Percentiles rank a stretch among this genome's conserved stretches.
Evolutionary conservation across 345 rosid genomes (phyloP).

Genomic region (Brassica carinata): DNA sequence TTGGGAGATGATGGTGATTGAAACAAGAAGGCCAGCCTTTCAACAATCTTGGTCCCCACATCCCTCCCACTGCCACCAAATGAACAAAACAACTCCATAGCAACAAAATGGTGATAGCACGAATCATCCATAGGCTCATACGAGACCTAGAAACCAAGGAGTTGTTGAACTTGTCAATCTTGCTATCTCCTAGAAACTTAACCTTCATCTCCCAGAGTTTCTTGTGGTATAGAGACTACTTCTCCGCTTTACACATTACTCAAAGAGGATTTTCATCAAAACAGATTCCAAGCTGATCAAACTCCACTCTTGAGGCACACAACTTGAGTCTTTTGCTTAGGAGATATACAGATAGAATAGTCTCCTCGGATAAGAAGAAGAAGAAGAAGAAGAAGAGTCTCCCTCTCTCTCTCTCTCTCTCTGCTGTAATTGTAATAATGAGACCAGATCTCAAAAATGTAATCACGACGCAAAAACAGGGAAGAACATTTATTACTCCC

Average conservation of each 20-base stretch:
- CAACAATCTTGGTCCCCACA: conserved; percentile 85
- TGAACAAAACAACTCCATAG: conserved; percentile 97
- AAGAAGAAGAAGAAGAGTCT: not conserved
- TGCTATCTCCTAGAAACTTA: conserved; percentile 52
- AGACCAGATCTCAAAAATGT: conserved; percentile 8
- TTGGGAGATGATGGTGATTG: conserved; percentile 46
- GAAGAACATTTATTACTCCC: conserved; percentile 35
- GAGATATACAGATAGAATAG: not conserved
- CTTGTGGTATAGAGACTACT: conserved; percentile 35
- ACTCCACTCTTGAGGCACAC: not conserved
- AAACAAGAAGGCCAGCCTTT: conserved; percentile 91
- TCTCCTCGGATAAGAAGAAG: not conserved
- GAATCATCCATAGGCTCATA: conserved; percentile 85
- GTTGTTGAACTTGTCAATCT: conserved; percentile 58
- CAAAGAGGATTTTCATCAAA: conserved; percentile 15
- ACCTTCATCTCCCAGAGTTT: conserved; percentile 49
- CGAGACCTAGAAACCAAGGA: conserved; percentile 47
- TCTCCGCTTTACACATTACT: conserved; percentile 40
- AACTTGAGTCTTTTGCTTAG: not conserved
- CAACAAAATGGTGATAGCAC: conserved; percentile 84
- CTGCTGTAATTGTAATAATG: not conserved
- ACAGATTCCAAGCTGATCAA: not conserved
- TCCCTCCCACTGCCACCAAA: conserved; percentile 81
- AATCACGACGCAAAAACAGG: conserved; percentile 35
- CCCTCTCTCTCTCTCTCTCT: not conserved